Evolutionary conservation across 208 protist genomes (phyloP).

Genomic region (Crithidia brevicula): DNA sequence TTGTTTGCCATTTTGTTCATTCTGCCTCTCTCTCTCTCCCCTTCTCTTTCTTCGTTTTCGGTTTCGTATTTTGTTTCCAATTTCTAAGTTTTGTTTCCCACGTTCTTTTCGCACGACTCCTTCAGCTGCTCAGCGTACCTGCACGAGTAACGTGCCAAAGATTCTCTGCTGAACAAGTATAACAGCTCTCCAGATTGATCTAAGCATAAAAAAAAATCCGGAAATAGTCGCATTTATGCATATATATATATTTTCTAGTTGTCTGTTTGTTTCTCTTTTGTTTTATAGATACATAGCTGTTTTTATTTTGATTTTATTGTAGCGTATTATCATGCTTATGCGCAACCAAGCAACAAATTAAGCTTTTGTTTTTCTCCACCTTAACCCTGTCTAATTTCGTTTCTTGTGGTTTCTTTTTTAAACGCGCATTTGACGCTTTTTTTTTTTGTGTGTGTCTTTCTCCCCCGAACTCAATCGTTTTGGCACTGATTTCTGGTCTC

Average conservation of each 20-base stretch:
- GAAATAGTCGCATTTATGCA: background rate
- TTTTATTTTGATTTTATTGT: background rate
- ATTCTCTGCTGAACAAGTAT: conserved; percentile 13
- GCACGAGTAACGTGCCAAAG: background rate
- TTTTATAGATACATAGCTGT: background rate
- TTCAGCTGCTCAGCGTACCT: background rate
- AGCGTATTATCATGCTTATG: background rate
- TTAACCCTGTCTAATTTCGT: background rate
- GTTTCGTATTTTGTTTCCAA: background rate
- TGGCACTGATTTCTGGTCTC: conserved; percentile 5
- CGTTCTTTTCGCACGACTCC: background rate
- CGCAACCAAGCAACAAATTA: conserved; percentile 4
- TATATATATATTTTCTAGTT: background rate
- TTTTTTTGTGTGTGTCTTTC: background rate
- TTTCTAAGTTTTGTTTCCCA: background rate
- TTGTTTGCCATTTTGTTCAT: conserved; percentile 1
- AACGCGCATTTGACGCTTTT: background rate
- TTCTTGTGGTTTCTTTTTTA: background rate
- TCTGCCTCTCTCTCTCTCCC: conserved; percentile 6
- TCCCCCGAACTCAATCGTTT: background rate
- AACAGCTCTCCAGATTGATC: conserved; percentile 15
- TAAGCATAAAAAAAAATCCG: background rate
- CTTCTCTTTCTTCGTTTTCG: background rate
- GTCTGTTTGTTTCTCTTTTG: background rate
- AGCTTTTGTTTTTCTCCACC: background rate